phyloP scores from a whole-genome alignment of 2,329 filamentous ascomycete genomes.

The Fusarium subtropicale region DNA sequence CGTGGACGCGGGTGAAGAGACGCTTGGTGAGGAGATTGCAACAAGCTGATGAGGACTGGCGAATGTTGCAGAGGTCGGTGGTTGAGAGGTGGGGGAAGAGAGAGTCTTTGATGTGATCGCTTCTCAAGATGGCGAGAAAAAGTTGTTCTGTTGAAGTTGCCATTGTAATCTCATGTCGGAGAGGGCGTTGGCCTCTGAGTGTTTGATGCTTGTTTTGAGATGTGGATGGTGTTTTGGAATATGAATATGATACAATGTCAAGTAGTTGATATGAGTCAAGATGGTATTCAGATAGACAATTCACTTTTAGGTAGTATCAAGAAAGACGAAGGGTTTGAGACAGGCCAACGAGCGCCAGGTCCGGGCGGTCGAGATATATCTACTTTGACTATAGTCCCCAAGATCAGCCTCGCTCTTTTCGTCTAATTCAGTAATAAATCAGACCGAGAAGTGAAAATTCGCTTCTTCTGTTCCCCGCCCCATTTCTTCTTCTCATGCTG shows the following conservation, averaged over 20 bases:
- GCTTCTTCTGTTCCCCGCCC: not conserved
- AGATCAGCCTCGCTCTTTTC: constrained; percentile 38
- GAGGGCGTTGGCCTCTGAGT: constrained; percentile 11
- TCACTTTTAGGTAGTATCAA: constrained; percentile 20
- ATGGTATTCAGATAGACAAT: constrained; percentile 7
- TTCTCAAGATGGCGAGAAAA: constrained; percentile 68
- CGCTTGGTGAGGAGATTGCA: constrained; percentile 75
- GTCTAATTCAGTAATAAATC: not conserved
- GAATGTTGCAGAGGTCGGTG: constrained; percentile 68
- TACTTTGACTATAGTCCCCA: constrained; percentile 10
- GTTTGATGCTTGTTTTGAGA: constrained; percentile 3
- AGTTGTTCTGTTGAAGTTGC: constrained; percentile 58
- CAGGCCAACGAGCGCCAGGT: constrained; percentile 31
- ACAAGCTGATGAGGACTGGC: constrained; percentile 76
- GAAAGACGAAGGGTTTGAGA: constrained; percentile 19
- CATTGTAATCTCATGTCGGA: constrained; percentile 65
- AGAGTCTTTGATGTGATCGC: constrained; percentile 61
- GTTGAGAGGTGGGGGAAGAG: constrained; percentile 64
- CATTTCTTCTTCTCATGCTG: not conserved
- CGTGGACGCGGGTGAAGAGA: constrained; percentile 75
- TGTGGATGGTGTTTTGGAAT: constrained; percentile 9
- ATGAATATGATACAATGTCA: not conserved
- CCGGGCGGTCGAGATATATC: constrained; percentile 47
- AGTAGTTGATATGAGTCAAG: constrained; percentile 15
- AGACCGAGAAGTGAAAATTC: constrained; percentile 17